Percentiles rank a stretch among this genome's conserved stretches.
Evolutionary conservation across 2,329 filamentous ascomycete genomes (phyloP).

Genomic region (Fusarium dlaminii): DNA sequence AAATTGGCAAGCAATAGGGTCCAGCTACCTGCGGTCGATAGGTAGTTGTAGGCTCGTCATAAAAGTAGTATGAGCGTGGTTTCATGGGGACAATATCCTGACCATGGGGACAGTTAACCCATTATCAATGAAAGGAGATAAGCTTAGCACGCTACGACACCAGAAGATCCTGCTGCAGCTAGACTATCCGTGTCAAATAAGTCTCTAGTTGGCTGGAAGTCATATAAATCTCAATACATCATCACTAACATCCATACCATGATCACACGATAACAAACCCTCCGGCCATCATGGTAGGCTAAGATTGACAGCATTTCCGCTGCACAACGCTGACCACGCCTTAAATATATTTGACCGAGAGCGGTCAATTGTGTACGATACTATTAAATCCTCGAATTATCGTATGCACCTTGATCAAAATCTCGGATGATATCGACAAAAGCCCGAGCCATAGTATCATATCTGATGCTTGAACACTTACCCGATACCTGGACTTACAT

Average conservation of each 20-base stretch:
- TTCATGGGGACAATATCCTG: conserved; percentile 1
- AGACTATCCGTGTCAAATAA: no score
- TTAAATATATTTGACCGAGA: no score
- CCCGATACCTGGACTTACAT: background rate
- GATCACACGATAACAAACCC: background rate
- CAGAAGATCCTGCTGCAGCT: background rate
- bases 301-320: background rate
- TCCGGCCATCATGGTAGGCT: background rate
- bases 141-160: background rate
- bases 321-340: background rate
- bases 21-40: background rate
- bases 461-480: background rate
- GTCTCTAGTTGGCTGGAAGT: background rate
- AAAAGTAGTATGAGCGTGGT: conserved; percentile 10
- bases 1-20: conserved; percentile 24
- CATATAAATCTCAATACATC: background rate
- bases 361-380: background rate
- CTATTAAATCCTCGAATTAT: background rate
- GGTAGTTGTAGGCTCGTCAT: background rate
- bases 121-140: conserved; percentile 2
- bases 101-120: background rate
- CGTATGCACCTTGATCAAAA: no score
- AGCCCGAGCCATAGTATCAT: background rate
- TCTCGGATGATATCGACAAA: background rate
- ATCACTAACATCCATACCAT: background rate